phyloP scores from a whole-genome alignment of 345 rosid species.

The Moricandia arvensis region DNA sequence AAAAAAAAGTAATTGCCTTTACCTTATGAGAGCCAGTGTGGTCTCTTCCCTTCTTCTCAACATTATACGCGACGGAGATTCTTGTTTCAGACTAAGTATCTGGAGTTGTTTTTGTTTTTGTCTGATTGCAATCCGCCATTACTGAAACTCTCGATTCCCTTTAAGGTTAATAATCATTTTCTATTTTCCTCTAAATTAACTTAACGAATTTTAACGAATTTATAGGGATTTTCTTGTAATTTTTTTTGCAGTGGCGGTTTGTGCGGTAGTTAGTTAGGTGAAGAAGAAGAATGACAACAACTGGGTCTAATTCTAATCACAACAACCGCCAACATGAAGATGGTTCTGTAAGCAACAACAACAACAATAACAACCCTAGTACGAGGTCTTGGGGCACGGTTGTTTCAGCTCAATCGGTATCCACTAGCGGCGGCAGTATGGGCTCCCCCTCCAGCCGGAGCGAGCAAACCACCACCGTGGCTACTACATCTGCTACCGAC shows the following conservation, averaged over 20 bases:
- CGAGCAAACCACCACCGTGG: conserved; percentile 56
- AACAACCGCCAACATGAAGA: conserved; percentile 48
- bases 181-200: conserved; percentile 1
- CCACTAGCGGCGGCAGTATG: conserved; percentile 89
- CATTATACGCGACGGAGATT: background rate
- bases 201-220: background rate
- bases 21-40: background rate
- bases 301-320: conserved; percentile 48
- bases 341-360: conserved; percentile 40
- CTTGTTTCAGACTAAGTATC: background rate
- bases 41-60: background rate
- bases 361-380: conserved; percentile 33
- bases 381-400: conserved; percentile 84
- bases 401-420: conserved; percentile 77
- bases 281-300: conserved; percentile 42
- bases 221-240: background rate
- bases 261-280: conserved; percentile 13
- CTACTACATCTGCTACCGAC: conserved; percentile 72
- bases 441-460: conserved; percentile 95
- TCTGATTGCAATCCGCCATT: conserved; percentile 6
- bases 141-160: no score
- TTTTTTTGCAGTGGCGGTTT: conserved; percentile 7
- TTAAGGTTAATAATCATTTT: conserved; percentile 36
- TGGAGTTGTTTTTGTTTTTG: background rate
- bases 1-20: background rate